Evolutionary conservation across 768 basidiomycete species (phyloP), one percentile per base, ranked within the genome.

Genomic region (Boletus rubescentipes): DNA sequence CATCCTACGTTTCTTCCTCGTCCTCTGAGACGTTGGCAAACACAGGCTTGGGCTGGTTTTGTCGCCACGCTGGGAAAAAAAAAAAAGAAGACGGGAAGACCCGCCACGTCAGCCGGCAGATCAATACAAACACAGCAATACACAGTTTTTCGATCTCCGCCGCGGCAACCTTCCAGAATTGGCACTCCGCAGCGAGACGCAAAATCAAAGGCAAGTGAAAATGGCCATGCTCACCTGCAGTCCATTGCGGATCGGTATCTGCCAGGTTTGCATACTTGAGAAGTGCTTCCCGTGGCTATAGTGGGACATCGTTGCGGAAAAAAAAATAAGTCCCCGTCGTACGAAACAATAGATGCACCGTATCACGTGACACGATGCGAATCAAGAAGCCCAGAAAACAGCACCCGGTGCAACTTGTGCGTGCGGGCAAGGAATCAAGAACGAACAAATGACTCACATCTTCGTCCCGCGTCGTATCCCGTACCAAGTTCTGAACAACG

Each of bases 261-360:
- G 86, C 86, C 53, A 73, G 68, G 16, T 87, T 74, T 32, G 97
- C 97, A 63, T 94, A 98, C 73, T 86, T 93, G 79, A 98, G 89
- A 51, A 99, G 76, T 4, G 97, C 97, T 74, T 97, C 95, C 57
- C 97, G 88, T 39, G 97, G 97, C 96, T 98, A 66, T 43, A 62
- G 58, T n/a, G n/a, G n/a, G n/a, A n/a, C n/a, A n/a, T n/a, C n/a
- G n/a, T 57, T 26, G 26, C 26, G 26, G n/a, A 26, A 26, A 26
- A 60, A 63, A 63, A 60, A 44, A 53, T 60, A 61, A 47, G 71
- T 60, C 47, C 8, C 62, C 34, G 54, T 67, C 60, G 58, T 42
- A 58, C 49, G 47, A 57, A 55, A 58, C 23, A 43, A 59, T 21
- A 50, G 10, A 43, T 14, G 15, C 23, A 40, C 49, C 66, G 58